Base-by-base conservation (phyloP, 176 grass and related monocot genomes). In the Tillandsia fasciculata region DNA sequence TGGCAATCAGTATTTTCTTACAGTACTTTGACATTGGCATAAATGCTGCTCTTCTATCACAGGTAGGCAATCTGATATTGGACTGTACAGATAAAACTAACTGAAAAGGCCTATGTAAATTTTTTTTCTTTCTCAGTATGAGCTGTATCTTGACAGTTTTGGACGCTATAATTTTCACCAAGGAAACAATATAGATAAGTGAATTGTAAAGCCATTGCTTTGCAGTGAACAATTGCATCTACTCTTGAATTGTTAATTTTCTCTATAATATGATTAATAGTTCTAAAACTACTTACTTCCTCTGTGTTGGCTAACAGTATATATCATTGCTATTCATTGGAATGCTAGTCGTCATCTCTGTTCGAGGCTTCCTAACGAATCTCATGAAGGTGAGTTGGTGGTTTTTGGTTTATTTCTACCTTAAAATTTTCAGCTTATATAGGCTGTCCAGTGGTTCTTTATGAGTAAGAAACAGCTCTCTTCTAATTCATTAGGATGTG, bases 321-420 rank as follows among this genome's bases (percentile, higher is more conserved):
- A 87, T 99, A 82, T 99, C 94, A 69, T 90, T 99, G 80, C 51
- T 99, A 74, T 99, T 99, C 80, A 99, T 99, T 17, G 94, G 94
- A 49, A 99, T 99, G 94, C 49, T 99, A 83, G 85, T 99, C 65
- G 94, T 90, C 77, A 93, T 99, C 53, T 99, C 94, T 77, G 85
- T 99, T 64, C 87, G 89, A 79, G 94, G 94, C 70, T 93, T 99
- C 82, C 76, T 99, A 68, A 84, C 83, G 72, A 99, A 99, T 86
- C 83, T 93, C 64, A 93, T 93, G 94, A 99, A 99, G 90, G 87
- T 93, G 20, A 59, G 33, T 42, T 42, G 33, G 33, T 42, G 33
- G 33, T 42, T 47, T 42, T 67, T 49, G 48, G 9, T 49, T 12
- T n/a, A 47, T 9, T 49, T 47, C 65, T n/a, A 47, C 29, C 29